phyloP scores from a whole-genome alignment of 192 early-diverging fungal genomes.

The Radiomyces spectabilis region DNA sequence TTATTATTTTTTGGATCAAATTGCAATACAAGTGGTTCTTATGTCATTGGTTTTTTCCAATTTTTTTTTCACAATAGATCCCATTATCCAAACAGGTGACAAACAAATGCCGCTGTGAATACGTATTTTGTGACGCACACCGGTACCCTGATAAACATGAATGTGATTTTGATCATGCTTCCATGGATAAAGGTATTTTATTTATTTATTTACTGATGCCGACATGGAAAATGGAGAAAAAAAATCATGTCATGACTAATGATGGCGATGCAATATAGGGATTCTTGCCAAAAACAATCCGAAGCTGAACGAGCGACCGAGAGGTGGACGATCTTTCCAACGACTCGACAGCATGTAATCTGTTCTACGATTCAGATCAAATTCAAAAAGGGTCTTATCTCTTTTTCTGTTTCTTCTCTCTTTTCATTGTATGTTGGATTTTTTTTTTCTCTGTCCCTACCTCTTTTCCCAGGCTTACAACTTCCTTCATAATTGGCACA shows the following conservation, averaged over 20 bases:
- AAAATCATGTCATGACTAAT: not conserved
- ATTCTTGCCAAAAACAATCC: conserved; percentile 70
- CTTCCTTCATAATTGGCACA: no score
- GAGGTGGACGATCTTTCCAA: conserved; percentile 71
- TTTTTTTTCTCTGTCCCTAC: no score
- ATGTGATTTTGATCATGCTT: conserved; percentile 71
- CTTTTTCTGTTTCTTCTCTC: no score
- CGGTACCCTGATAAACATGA: conserved; percentile 65
- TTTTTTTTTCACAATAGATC: conserved; percentile 30
- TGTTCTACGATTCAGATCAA: not conserved
- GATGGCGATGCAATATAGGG: conserved; percentile 21
- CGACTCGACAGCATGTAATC: conserved; percentile 45
- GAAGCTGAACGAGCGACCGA: conserved; percentile 62
- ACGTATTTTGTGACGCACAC: conserved; percentile 73
- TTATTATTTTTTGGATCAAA: not conserved
- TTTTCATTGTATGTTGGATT: no score
- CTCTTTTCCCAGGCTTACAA: no score
- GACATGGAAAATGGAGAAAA: not conserved
- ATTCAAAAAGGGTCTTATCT: no score
- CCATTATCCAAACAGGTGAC: conserved; percentile 70
- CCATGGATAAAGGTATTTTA: conserved; percentile 49
- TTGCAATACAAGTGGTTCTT: not conserved
- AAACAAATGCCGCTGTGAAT: conserved; percentile 74
- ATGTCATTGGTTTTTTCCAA: no score
- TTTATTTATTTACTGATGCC: not conserved